phyloP scores from a whole-genome alignment of 345 rosid genomes.

The Rhodamnia rubescens region DNA sequence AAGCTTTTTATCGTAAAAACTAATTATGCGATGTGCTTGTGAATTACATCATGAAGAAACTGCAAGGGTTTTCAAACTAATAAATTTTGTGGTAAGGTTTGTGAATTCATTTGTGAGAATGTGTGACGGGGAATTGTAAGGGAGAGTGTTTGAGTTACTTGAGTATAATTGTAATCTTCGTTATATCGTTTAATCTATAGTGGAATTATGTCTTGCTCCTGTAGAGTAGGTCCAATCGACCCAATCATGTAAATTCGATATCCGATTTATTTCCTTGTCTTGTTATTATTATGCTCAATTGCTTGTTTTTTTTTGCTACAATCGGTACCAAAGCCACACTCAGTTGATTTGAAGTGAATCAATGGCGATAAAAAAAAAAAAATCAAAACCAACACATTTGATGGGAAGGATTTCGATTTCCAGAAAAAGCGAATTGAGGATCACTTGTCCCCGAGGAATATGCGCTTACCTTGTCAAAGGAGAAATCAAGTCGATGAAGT shows the following conservation, averaged over 20 bases:
- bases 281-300: not conserved
- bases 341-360: not conserved
- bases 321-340: not conserved
- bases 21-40: not conserved
- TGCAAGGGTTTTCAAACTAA: not conserved
- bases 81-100: not conserved
- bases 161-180: not conserved
- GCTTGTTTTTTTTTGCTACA: not conserved
- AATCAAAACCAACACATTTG: not conserved
- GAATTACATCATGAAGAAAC: not conserved
- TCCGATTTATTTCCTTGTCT: not conserved
- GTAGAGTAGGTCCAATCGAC: not conserved
- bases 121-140: not conserved
- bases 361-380: not conserved
- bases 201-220: rapidly evolving
- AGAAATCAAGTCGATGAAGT: not conserved
- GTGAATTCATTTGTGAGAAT: not conserved
- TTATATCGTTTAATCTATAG: not conserved
- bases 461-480: not conserved
- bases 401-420: not conserved
- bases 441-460: rapidly evolving
- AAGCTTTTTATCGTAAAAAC: not conserved
- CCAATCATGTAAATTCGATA: not conserved
- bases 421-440: not conserved
- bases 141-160: not conserved